Evolutionary conservation across 2,329 filamentous ascomycete genomes (phyloP), one percentile per base, ranked within the genome.

Genomic region (Chlorencoelia australis): DNA sequence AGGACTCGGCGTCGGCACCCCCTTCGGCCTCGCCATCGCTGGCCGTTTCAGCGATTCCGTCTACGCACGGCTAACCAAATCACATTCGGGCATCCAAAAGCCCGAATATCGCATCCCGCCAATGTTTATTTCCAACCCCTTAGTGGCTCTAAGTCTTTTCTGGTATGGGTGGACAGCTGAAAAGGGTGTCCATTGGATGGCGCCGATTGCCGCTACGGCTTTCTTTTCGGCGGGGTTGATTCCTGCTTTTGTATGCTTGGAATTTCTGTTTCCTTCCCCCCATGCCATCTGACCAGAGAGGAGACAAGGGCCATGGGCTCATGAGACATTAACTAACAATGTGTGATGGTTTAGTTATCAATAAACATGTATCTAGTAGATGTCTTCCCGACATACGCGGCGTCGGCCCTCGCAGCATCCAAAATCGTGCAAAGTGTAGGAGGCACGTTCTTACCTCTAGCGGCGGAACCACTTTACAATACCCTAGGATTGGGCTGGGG

Each of bases 101-200:
- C 62, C 63, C 1, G 64, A 67, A 42, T 51, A 61, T 52, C 57
- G 66, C 0, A 49, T 69, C 0, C 60, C 61, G 0, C 53, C 60
- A 0, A 58, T 65, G 29, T 59, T 29, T 55, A 57, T 16, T 33
- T 57, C 7, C 27, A 64, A 27, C n/a, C 39, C 42, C n/a, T 9
- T 27, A 5, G 60, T 68, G 10, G 64, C 65, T 0, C 47, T 62
- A 9, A 57, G 59, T 0, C 53, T 68, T 22, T 67, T 69, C 43
- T 56, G 65, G 9, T 68, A 67, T 41, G 65, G 64, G 7, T 68
- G 65, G 64, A 59, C 60, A 0, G 58, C 59, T 0, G 43, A 67
- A 4, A 51, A 59, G 4, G 44, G 54, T 5, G 54, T 47, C 8
- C 37, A 41, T 29, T 68, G 64, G 64, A 62, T 67, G 14, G 60